phyloP scores from a whole-genome alignment of 2,329 filamentous ascomycete species.

The Trichocomaceae sp. region DNA sequence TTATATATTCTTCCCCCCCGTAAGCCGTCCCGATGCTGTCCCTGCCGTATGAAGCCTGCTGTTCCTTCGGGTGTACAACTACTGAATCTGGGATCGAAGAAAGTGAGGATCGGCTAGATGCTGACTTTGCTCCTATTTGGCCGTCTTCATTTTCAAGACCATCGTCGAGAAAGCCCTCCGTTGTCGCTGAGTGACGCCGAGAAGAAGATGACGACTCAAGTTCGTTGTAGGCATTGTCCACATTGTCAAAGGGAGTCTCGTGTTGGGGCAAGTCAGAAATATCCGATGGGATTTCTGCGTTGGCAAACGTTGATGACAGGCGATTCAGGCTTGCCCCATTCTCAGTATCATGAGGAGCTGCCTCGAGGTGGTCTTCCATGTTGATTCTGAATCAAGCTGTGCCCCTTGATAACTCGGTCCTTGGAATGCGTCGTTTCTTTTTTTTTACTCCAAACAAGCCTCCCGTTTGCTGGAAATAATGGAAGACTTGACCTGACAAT shows the following conservation, averaged over 20 bases:
- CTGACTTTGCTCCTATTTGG: constrained; percentile 1
- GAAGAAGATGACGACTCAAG: constrained; percentile 8
- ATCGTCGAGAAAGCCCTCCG: constrained; percentile 1
- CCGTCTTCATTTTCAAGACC: not conserved
- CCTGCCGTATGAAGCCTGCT: constrained; percentile 1
- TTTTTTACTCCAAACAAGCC: not conserved
- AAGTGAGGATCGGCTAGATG: constrained; percentile 36
- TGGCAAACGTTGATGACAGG: constrained; percentile 6
- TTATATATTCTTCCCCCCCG: constrained; percentile 8
- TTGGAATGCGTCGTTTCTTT: not conserved
- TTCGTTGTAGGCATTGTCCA: not conserved
- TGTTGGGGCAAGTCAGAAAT: not conserved
- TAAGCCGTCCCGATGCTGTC: constrained; percentile 6
- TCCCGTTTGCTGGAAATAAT: not conserved
- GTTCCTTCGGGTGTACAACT: constrained; percentile 26
- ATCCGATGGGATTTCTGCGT: constrained; percentile 11
- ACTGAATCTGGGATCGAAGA: constrained; percentile 37
- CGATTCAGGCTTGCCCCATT: not conserved
- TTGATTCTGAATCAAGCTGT: not conserved
- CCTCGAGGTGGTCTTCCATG: not conserved
- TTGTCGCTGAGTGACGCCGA: constrained; percentile 5
- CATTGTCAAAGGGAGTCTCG: not conserved
- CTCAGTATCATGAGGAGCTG: not conserved
- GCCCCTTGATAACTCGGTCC: not conserved
- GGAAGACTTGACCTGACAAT: not conserved